Evolutionary conservation across 495 filamentous ascomycete genomes (phyloP), one percentile per base, ranked within the genome.

Genomic region (Penicillium tannophilum): DNA sequence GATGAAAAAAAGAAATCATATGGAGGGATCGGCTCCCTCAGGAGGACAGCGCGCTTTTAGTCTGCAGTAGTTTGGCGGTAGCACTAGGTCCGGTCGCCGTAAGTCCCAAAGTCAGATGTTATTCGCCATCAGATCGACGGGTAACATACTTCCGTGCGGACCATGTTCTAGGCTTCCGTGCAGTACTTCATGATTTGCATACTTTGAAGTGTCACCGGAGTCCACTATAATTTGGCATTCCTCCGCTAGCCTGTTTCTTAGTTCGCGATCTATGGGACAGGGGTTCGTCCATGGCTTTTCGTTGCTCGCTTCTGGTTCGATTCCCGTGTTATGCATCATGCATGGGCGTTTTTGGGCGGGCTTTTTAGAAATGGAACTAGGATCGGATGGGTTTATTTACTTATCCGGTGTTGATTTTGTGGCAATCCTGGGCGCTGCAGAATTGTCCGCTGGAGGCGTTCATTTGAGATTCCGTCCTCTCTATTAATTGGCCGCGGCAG

Each of bases 241-340:
- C 44, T 24, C 44, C 20, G 42, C 17, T 45, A 20, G 20, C 20
- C 23, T 7, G 44, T 11, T 10, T 16, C 11, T 49, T 30, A n/a
- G 26, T 49, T 36, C 3, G 12, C 33, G 5, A 49, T 28, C 26
- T n/a, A 26, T 33, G 46, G 46, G 17, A 49, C 46, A 49, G 3
- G 46, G 46, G 23, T 28, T n/a, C 23, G 23, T n/a, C 24, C 12
- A 20, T 12, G 46, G 14, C 26, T 28, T 49, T 28, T 31, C 6
- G 12, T 14, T 11, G 1, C 6, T 14, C 9, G 19, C 28, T 28
- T 47, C 24, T 47, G 17, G 35, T 28, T 30, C 23, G 20, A 39
- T 54, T 39, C 14, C 36, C 16, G 52, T 59, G 55, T 55, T 41
- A 52, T 63, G 60, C 60, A 63, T 54, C n/a, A 63, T 63, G 55